Base-by-base conservation (phyloP, 78 protist species). In the Dictyostelium brefeldianum region DNA sequence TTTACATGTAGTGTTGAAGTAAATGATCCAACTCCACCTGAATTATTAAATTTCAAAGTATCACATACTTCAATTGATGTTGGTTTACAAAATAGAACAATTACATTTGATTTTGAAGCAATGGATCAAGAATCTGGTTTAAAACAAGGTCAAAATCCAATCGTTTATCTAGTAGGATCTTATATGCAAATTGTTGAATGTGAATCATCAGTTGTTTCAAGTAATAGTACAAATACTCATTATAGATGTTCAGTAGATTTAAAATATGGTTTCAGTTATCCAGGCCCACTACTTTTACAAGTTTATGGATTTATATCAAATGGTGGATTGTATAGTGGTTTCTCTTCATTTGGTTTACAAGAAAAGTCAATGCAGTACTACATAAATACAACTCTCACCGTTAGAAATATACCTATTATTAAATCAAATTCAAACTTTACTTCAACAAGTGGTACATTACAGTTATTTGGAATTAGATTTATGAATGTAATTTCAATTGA, bases 81-180 rank as follows among this genome's bases (percentile, higher is more conserved):
- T 41, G 54, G 79, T 46, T n/a, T 20, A n/a, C 20, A 27, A n/a
- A n/a, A 71, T n/a, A 71, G 54, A 43, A n/a, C 50, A 0, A 20
- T 71, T n/a, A 18, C 79, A 20, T 71, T 71, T n/a, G n/a, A 71
- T n/a, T 71, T 71, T 29, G 7, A 10, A 17, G 47, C 79, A 71
- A 20, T 9, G 1, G 56, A 71, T 43, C 53, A 6, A 14, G 51
- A 31, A 18, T 8, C 41, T 41, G 25, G 25, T 46, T 17, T 71
- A 17, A 71, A 43, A 43, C n/a, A 10, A 5, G 79, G 43, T 43
- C 50, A 41, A 43, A 20, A 41, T 18, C 79, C 79, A 71, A 71
- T 71, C 6, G 12, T 71, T 43, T 71, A 71, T 71, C 17, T 71
- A 71, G n/a, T 10, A 6, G 6, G 54, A 6, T 6, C n/a, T n/a